Percentiles rank a stretch among this genome's conserved stretches.
Evolutionary conservation across 495 filamentous ascomycete species (phyloP).

Genomic region (Lasiosphaeria miniovina): DNA sequence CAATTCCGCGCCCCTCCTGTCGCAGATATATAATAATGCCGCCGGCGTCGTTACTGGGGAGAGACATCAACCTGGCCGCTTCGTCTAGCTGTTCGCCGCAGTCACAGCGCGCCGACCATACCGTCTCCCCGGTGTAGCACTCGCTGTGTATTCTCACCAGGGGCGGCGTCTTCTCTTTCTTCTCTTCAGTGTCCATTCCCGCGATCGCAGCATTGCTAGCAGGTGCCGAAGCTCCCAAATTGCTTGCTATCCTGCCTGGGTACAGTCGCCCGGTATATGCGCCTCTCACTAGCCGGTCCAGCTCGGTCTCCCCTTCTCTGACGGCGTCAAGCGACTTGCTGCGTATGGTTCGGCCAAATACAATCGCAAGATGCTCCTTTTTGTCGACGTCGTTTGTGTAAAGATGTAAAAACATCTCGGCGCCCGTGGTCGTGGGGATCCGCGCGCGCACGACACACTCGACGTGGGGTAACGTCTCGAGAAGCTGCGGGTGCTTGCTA

Average conservation of each 20-base stretch:
- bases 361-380: constrained; percentile 97
- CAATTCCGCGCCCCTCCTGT: constrained; percentile 95
- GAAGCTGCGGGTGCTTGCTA: constrained; percentile 61
- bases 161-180: constrained; percentile 40
- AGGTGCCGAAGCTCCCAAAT: constrained; percentile 29
- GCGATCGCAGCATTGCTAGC: constrained; percentile 1
- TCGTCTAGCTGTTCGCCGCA: constrained; percentile 98
- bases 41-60: constrained; percentile 63
- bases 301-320: constrained; percentile 85
- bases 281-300: constrained; percentile 92
- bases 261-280: constrained; percentile 87
- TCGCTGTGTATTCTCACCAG: constrained; percentile 95
- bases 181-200: constrained; percentile 8
- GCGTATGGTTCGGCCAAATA: constrained; percentile 84
- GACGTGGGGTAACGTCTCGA: constrained; percentile 67
- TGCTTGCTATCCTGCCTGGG: constrained; percentile 75
- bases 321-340: constrained; percentile 74
- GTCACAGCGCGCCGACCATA: constrained; percentile 95
- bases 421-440: constrained; percentile 81
- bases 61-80: constrained; percentile 88
- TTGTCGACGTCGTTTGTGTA: constrained; percentile 90
- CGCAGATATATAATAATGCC: constrained; percentile 94
- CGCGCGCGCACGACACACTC: constrained; percentile 80
- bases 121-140: constrained; percentile 98
- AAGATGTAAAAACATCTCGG: constrained; percentile 95